These are phyloP conservation scores for Globisporangium echinulatum DNA, from an alignment of 352 stramenopile genomes.

Conservation along the genomic window DNA sequence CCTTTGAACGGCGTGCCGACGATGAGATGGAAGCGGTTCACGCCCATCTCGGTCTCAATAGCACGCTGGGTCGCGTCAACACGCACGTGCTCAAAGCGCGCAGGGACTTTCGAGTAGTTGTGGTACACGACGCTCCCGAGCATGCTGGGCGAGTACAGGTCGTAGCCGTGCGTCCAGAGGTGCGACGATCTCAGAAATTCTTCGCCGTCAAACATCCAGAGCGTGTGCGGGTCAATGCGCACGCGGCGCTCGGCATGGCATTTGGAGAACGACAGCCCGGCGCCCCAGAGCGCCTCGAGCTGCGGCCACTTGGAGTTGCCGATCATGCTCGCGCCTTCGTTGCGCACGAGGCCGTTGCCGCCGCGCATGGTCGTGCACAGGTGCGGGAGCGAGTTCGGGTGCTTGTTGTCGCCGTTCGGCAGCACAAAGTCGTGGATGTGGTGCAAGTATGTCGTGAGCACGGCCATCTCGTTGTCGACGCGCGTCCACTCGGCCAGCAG, in stretches of 20 bases:
- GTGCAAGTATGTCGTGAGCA: slow-evolving; percentile 78
- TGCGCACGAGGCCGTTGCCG: slow-evolving; percentile 62
- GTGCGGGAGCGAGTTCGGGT: slow-evolving; percentile 53
- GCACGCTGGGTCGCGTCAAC: slow-evolving; percentile 36
- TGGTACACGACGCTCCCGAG: slow-evolving; percentile 63
- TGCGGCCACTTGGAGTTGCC: slow-evolving; percentile 63
- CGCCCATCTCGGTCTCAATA: slow-evolving; percentile 40
- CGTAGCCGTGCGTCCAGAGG: slow-evolving; percentile 61
- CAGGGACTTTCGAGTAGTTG: slow-evolving; percentile 69
- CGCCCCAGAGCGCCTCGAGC: slow-evolving; percentile 66
- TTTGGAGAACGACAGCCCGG: slow-evolving; percentile 79
- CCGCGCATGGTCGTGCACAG: slow-evolving; percentile 70
- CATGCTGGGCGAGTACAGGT: slow-evolving; percentile 60
- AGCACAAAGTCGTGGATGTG: slow-evolving; percentile 79
- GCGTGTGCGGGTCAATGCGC: slow-evolving; percentile 68
- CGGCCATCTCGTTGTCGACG: slow-evolving; percentile 78
- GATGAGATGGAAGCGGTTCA: slow-evolving; percentile 53
- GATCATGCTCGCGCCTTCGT: slow-evolving; percentile 78
- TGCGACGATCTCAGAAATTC: slow-evolving; percentile 59
- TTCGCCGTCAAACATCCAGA: slow-evolving; percentile 76
- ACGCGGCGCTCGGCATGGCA: slow-evolving; percentile 75
- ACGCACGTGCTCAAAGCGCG: slow-evolving; percentile 48
- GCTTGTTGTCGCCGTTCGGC: slow-evolving; percentile 71
- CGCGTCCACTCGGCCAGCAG: slow-evolving; percentile 67
- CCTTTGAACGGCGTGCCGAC: slow-evolving; percentile 56